Percentiles rank a stretch among this genome's conserved stretches.
phyloP scores from a whole-genome alignment of 208 protist species.

The Jaenimonas drosophilae region DNA sequence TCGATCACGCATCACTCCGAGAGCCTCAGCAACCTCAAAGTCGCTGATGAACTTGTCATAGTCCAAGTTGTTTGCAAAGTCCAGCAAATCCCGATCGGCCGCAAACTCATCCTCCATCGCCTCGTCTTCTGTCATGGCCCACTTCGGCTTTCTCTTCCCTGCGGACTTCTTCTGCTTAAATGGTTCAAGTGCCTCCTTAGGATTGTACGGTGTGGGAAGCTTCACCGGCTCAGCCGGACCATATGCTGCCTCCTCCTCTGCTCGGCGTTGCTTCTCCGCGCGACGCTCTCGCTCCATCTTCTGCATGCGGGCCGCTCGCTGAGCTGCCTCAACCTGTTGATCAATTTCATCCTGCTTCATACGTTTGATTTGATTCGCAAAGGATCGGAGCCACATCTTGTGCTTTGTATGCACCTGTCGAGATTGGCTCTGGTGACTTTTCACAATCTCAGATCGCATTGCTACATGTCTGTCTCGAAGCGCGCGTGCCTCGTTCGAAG shows the following conservation, averaged over 20 bases:
- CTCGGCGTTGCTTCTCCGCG: slow-evolving; percentile 6
- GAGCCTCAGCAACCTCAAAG: slow-evolving; percentile 83
- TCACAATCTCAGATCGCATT: slow-evolving; percentile 40
- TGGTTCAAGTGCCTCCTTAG: slow-evolving; percentile 11
- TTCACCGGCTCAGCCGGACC: too few species aligned
- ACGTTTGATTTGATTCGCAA: slow-evolving; percentile 64
- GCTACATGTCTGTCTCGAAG: slow-evolving; percentile 29
- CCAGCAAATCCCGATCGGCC: slow-evolving; percentile 53
- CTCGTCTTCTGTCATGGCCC: slow-evolving; percentile 89
- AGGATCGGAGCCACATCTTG: slow-evolving; percentile 75
- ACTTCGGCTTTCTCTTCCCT: slow-evolving; percentile 70
- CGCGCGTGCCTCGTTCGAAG: slow-evolving; percentile 43
- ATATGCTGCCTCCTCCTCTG: slow-evolving; percentile 2
- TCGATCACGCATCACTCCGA: slow-evolving; percentile 85
- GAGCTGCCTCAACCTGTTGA: slow-evolving; percentile 52
- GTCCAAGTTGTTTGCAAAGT: slow-evolving; percentile 83
- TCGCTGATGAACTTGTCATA: slow-evolving; percentile 87
- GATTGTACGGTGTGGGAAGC: slow-evolving; percentile 18
- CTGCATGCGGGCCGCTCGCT: slow-evolving; percentile 26
- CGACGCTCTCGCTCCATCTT: slow-evolving; percentile 17
- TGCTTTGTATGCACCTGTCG: slow-evolving; percentile 54
- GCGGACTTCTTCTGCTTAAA: slow-evolving; percentile 5
- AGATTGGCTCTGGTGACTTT: slow-evolving; percentile 26
- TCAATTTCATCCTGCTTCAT: slow-evolving; percentile 72
- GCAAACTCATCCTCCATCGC: slow-evolving; percentile 76